Percentiles rank a stretch among this genome's conserved stretches.
phyloP scores from a whole-genome alignment of 1,139 yeast species.

The Diutina mesorugosa region DNA sequence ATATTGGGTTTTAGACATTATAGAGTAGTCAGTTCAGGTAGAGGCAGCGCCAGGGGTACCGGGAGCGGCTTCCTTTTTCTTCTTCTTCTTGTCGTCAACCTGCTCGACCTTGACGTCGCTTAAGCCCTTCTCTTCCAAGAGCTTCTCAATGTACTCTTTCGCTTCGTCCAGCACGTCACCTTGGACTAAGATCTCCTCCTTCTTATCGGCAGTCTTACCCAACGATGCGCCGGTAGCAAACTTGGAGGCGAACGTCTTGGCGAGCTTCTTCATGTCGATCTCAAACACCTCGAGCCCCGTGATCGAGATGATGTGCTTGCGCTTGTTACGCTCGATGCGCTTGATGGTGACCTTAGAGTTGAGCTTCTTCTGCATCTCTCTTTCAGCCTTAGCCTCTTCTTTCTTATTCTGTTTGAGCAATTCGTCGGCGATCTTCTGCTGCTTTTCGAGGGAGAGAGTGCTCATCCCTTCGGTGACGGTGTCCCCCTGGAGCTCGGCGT shows the following conservation, averaged over 20 bases:
- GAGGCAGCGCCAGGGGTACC: conserved; percentile 1
- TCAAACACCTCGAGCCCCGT: conserved; percentile 83
- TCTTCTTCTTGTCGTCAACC: conserved; percentile 69
- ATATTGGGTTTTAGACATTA: not conserved
- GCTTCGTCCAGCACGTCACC: conserved; percentile 95
- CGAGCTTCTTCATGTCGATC: conserved; percentile 78
- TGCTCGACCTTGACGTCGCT: conserved; percentile 80
- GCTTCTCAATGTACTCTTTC: conserved; percentile 56
- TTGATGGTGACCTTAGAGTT: conserved; percentile 72
- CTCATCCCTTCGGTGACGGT: conserved; percentile 27
- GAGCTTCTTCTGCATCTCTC: conserved; percentile 69
- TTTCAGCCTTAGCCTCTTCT: conserved; percentile 79
- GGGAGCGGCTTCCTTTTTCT: conserved; percentile 25
- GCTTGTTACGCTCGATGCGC: conserved; percentile 81
- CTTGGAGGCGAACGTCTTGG: conserved; percentile 85
- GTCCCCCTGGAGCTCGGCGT: conserved; percentile 45
- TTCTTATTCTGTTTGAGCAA: conserved; percentile 76
- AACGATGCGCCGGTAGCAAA: conserved; percentile 97
- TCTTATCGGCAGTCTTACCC: conserved; percentile 83
- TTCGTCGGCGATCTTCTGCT: conserved; percentile 71
- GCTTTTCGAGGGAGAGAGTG: conserved; percentile 57
- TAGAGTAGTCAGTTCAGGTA: not conserved
- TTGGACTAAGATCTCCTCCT: conserved; percentile 84
- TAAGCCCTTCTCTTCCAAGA: conserved; percentile 73
- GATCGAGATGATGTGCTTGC: conserved; percentile 79